Evolutionary conservation across 2,329 filamentous ascomycete genomes (phyloP).

Genomic region (Ophiocordyceps camponoti-rufipedis): DNA sequence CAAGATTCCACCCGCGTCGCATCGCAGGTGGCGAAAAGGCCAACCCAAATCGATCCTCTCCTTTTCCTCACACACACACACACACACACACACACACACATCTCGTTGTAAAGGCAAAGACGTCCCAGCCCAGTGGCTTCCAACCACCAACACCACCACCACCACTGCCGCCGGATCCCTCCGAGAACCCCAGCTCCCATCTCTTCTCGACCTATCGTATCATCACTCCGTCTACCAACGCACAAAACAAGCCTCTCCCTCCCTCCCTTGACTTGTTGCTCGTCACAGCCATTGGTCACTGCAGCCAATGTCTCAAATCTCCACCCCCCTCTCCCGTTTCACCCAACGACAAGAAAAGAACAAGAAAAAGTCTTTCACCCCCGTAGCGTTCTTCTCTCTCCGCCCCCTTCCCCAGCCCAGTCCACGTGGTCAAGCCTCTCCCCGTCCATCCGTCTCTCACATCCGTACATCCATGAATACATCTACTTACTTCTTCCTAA

Average conservation of each 20-base stretch:
- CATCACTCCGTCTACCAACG: neutral
- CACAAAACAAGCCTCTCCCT: neutral
- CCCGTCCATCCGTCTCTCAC: too few relatives aligned
- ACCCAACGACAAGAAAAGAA: neutral
- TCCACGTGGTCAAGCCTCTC: neutral
- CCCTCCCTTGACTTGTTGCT: too few relatives aligned
- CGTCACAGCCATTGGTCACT: neutral
- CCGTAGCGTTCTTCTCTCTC: neutral
- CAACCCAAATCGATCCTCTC: neutral
- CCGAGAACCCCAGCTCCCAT: neutral
- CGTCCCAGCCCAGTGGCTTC: too few relatives aligned
- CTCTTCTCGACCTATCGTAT: neutral
- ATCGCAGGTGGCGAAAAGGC: neutral
- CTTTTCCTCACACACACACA: too few relatives aligned
- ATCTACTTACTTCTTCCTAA: too few relatives aligned
- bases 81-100: too few relatives aligned
- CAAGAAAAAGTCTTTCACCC: neutral
- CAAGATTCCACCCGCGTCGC: neutral
- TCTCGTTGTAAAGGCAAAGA: too few relatives aligned
- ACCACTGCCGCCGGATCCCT: neutral
- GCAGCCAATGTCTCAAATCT: neutral
- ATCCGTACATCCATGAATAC: too few relatives aligned
- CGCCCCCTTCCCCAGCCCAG: neutral
- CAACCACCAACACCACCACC: neutral
- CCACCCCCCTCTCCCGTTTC: neutral